A percentile compares a stretch with the other conserved stretches of the same genome.
Evolutionary conservation across 345 rosid species (phyloP).

Genomic region (Psidium guajava): DNA sequence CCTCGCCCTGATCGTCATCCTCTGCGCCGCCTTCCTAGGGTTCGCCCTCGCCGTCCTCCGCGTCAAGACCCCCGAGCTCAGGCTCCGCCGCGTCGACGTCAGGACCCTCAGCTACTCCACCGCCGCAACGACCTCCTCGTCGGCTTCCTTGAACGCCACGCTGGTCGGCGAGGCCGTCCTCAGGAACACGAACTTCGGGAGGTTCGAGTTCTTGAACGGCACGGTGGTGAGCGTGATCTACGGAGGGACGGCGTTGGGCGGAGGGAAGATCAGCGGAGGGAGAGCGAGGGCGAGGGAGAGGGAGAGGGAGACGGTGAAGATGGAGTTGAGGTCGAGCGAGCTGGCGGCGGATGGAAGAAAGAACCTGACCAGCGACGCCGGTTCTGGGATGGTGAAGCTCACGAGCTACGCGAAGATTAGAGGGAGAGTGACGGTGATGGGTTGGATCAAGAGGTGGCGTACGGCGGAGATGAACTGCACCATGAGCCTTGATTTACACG

Average conservation of each 20-base stretch:
- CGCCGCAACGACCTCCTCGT: background rate
- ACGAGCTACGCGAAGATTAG: slow-evolving; percentile 20
- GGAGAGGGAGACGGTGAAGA: slow-evolving; percentile 13
- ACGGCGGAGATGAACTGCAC: slow-evolving; percentile 28
- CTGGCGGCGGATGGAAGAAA: background rate
- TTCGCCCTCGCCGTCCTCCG: slow-evolving; percentile 23
- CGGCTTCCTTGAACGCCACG: slow-evolving; percentile 25
- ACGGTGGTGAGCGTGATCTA: slow-evolving; percentile 14
- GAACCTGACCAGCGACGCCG: slow-evolving; percentile 16
- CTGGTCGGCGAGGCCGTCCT: slow-evolving; percentile 22
- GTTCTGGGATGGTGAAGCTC: slow-evolving; percentile 29
- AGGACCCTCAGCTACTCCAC: slow-evolving; percentile 10
- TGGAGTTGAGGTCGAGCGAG: slow-evolving; percentile 23
- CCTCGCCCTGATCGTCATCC: slow-evolving; percentile 21
- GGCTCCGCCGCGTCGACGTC: slow-evolving; percentile 3
- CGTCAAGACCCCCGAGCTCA: slow-evolving; percentile 17
- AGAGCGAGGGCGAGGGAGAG: slow-evolving; percentile 26
- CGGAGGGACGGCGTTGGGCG: slow-evolving; percentile 20
- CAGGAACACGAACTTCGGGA: slow-evolving; percentile 37
- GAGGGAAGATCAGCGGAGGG: slow-evolving; percentile 8
- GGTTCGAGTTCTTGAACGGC: slow-evolving; percentile 18
- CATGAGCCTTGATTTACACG: slow-evolving; percentile 18
- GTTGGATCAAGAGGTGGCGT: slow-evolving; percentile 14
- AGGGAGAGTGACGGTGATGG: slow-evolving; percentile 26
- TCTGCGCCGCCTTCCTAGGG: slow-evolving; percentile 13